Base-by-base conservation (phyloP, 495 filamentous ascomycete genomes). In the Hypoxylon fuscum region DNA sequence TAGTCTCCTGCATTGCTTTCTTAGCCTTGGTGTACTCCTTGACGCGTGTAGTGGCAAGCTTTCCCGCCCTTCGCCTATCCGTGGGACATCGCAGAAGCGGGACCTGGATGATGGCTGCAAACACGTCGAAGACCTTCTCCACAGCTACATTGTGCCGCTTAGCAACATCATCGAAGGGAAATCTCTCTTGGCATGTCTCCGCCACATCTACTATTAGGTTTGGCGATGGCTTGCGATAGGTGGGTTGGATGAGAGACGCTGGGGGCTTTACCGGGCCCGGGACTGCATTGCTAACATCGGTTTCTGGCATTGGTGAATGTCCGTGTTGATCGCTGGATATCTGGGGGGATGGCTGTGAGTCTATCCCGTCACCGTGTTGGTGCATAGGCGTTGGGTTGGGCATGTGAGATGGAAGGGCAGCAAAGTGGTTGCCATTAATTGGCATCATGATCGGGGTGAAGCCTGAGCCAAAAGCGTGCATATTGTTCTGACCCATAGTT, bases 201-300 rank as follows among this genome's bases (percentile, higher is more conserved):
- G 79, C 79, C 12, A 83, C 74, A 57, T 83, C 80, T 18, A 79
- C 72, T n/a, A 80, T 69, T 1, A 79, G 69, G 52, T 74, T 73
- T 9, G 68, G 71, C 6, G 68, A 66, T 7, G 66, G 66, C 56
- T 71, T 75, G 43, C 70, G 70, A 43, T 72, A 72, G 8, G 64
- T 72, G 10, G 61, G 64, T n/a, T 68, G 63, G 22, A 70, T 69
- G 14, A 70, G 60, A 49, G 58, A 65, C 15, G 60, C 46, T 14
- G 67, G 66, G 7, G 63, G 67, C 23, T 63, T 69, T 23, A 47
- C 44, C 35, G 69, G 46, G 18, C 42, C 64, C 8, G 55, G 43
- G 9, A 35, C 3, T 21, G 44, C 21, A 35, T 41, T 46, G 32
- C 38, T 42, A 20, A 22, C 2, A 6, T n/a, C 22, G 1, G 18